These are phyloP conservation scores for Boeremia exigua DNA, from an alignment of 2,329 filamentous ascomycete genomes.

Conservation along the genomic window DNA sequence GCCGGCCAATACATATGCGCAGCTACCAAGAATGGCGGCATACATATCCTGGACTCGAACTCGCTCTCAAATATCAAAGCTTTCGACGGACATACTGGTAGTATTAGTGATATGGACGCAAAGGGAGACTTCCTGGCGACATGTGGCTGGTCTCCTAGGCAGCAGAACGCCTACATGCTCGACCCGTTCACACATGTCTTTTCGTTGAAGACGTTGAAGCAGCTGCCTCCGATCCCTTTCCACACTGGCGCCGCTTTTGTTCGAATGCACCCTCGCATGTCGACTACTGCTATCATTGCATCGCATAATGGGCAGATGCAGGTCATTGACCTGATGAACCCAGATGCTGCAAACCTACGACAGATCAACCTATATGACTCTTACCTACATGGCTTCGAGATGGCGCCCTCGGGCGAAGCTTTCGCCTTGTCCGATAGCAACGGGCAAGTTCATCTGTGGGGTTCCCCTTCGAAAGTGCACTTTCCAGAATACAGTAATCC, in stretches of 20 bases:
- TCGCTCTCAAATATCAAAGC: slow-evolving; percentile 80
- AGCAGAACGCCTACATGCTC: slow-evolving; percentile 78
- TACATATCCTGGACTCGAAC: slow-evolving; percentile 84
- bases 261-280: slow-evolving; percentile 93
- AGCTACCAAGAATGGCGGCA: slow-evolving; percentile 79
- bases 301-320: slow-evolving; percentile 94
- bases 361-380: slow-evolving; percentile 77
- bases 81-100: slow-evolving; percentile 88
- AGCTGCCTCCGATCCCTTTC: slow-evolving; percentile 88
- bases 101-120: slow-evolving; percentile 96
- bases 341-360: slow-evolving; percentile 82
- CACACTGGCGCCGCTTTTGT: slow-evolving; percentile 93
- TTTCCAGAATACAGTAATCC: slow-evolving; percentile 83
- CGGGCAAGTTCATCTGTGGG: slow-evolving; percentile 84
- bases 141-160: slow-evolving; percentile 88
- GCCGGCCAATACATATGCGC: slow-evolving; percentile 87
- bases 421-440: slow-evolving; percentile 81
- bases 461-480: slow-evolving; percentile 81
- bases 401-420: slow-evolving; percentile 86
- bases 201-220: slow-evolving; percentile 87
- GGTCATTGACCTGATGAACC: slow-evolving; percentile 93
- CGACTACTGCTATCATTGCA: slow-evolving; percentile 91
- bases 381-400: slow-evolving; percentile 80
- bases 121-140: slow-evolving; percentile 95
- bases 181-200: slow-evolving; percentile 96